Conservation (phyloP, 805 yeast species). For the Nematodospora valgi region DNA sequence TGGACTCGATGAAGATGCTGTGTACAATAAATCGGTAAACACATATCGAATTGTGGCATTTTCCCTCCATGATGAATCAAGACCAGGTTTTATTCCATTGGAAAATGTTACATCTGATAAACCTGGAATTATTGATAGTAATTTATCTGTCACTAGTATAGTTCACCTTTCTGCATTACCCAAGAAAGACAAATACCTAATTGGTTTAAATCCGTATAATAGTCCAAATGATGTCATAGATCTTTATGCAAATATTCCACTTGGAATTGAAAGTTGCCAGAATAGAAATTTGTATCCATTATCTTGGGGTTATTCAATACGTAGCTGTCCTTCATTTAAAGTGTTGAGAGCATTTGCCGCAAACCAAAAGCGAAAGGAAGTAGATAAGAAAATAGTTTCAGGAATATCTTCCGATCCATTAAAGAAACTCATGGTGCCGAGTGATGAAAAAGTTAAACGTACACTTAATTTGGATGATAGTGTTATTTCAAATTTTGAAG, state of each 20-base stretch:
- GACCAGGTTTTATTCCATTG: slow-evolving; percentile 8
- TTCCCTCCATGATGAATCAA: slow-evolving; percentile 7
- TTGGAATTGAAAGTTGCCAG: slow-evolving; percentile 22
- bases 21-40: slow-evolving; percentile 4
- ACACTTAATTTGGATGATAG: slow-evolving; percentile 18
- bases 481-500: slow-evolving; percentile 19
- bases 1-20: slow-evolving; percentile 1
- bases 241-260: slow-evolving; percentile 31
- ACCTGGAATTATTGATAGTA: not conserved
- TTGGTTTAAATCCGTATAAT: slow-evolving; percentile 24
- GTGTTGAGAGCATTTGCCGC: slow-evolving; percentile 28
- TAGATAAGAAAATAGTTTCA: not conserved
- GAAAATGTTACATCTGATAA: slow-evolving; percentile 5
- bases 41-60: slow-evolving; percentile 4
- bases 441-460: slow-evolving; percentile 17
- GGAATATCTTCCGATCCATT: slow-evolving; percentile 5
- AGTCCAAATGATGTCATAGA: slow-evolving; percentile 27
- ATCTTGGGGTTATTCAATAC: slow-evolving; percentile 33
- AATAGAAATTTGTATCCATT: slow-evolving; percentile 34
- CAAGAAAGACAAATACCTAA: not conserved
- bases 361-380: slow-evolving; percentile 1
- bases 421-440: slow-evolving; percentile 8
- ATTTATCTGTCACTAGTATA: slow-evolving; percentile 3
- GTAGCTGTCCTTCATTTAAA: slow-evolving; percentile 27
- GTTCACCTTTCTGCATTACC: slow-evolving; percentile 4